Conservation (phyloP, 805 yeast species). For the Kodamaea restingae region DNA sequence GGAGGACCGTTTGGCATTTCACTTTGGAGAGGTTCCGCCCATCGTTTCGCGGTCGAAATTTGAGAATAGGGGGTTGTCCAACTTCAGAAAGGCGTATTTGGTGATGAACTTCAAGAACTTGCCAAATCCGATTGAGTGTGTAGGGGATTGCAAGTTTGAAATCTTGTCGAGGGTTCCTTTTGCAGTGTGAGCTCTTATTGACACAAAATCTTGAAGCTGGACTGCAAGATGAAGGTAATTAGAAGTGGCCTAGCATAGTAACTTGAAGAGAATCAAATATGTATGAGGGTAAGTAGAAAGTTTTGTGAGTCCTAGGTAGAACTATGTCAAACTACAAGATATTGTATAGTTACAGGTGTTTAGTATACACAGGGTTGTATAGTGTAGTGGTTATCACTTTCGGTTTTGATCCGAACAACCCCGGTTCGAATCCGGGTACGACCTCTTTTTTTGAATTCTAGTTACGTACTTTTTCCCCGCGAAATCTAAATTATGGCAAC, state of each 20-base stretch:
- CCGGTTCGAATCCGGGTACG: conserved; percentile 85
- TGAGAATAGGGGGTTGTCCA: conserved; percentile 1
- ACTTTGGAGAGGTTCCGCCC: conserved; percentile 2
- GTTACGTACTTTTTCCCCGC: conserved; percentile 4
- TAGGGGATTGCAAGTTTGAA: conserved; percentile 3
- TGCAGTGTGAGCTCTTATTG: background rate
- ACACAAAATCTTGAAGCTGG: background rate
- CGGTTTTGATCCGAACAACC: conserved; percentile 80
- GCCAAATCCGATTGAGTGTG: background rate
- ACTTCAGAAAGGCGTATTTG: conserved; percentile 6
- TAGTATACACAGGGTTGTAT: conserved; percentile 37
- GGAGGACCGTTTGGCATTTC: conserved; percentile 1
- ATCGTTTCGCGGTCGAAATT: conserved; percentile 4
- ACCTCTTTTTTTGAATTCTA: conserved; percentile 37
- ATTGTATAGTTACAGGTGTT: too few relatives aligned
- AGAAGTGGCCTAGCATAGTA: too few relatives aligned
- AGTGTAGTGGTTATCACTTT: conserved; percentile 80
- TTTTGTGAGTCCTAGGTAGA: too few relatives aligned
- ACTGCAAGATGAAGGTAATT: background rate
- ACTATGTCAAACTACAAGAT: too few relatives aligned
- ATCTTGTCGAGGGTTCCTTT: conserved; percentile 7
- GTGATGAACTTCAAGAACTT: conserved; percentile 4
- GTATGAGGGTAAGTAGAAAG: too few relatives aligned
- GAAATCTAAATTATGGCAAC: background rate
- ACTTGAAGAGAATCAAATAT: too few relatives aligned